Conservation (phyloP, 192 early-diverging fungal genomes). For the Coemansia sp. region DNA sequence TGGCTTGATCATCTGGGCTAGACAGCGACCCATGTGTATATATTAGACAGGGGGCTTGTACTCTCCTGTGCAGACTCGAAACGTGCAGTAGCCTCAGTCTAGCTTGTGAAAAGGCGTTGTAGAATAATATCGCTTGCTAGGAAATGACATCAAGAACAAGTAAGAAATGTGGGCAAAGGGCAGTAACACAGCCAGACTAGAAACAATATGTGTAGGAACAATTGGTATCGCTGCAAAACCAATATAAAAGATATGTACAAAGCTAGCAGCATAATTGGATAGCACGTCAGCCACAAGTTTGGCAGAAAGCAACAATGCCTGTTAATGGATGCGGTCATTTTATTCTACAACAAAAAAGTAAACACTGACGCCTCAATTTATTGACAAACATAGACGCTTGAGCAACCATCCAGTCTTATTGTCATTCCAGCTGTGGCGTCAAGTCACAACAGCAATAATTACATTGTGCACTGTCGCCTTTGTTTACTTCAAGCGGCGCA, state of each 20-base stretch:
- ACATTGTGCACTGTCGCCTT: background rate
- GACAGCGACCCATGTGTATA: slow-evolving; percentile 5
- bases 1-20: slow-evolving; percentile 12
- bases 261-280: background rate
- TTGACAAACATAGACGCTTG: background rate
- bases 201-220: slow-evolving; percentile 1
- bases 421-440: background rate
- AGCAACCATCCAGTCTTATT: background rate
- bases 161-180: background rate
- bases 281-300: slow-evolving; percentile 4
- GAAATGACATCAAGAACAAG: background rate
- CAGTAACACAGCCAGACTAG: slow-evolving; percentile 12
- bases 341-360: background rate
- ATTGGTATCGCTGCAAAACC: background rate
- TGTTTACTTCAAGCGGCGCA: background rate
- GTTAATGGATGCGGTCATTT: background rate
- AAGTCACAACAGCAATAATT: background rate
- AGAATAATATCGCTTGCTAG: background rate
- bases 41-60: background rate
- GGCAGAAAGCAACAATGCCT: slow-evolving; percentile 1
- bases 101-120: background rate
- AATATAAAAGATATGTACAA: background rate
- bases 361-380: background rate
- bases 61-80: slow-evolving; percentile 1
- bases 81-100: slow-evolving; percentile 3